phyloP scores from a whole-genome alignment of 2,329 filamentous ascomycete genomes.

The Cercospora berteroae region DNA sequence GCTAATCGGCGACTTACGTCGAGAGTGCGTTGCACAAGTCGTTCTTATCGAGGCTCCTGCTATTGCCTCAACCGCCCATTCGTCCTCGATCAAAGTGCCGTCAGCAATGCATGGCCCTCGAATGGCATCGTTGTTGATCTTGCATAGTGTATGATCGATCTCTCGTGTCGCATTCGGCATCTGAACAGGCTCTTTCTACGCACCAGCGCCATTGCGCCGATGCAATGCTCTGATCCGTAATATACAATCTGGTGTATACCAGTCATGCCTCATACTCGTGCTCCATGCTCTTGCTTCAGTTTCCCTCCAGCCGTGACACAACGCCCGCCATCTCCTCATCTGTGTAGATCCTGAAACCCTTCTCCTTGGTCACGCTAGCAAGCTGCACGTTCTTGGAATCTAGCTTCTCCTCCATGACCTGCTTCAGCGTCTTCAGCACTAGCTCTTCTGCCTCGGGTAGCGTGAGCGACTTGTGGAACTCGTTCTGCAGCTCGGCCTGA shows the following conservation, averaged over 20 bases:
- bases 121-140: background rate
- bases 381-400: conserved; percentile 98
- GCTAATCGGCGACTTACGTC: background rate
- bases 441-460: conserved; percentile 90
- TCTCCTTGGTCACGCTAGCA: conserved; percentile 95
- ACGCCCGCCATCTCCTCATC: conserved; percentile 96
- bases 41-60: background rate
- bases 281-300: conserved; percentile 35
- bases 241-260: conserved; percentile 18
- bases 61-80: background rate
- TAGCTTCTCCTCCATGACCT: conserved; percentile 99
- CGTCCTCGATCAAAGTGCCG: background rate
- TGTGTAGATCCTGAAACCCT: conserved; percentile 96
- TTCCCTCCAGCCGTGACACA: conserved; percentile 70
- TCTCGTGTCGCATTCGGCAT: background rate
- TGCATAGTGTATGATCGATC: background rate
- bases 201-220: conserved; percentile 15
- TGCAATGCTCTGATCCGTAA: conserved; percentile 24
- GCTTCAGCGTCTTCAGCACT: conserved; percentile 96
- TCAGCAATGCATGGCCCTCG: background rate
- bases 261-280: conserved; percentile 13
- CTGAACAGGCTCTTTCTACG: conserved; percentile 1
- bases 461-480: conserved; percentile 97
- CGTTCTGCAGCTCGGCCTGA: conserved; percentile 95
- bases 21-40: background rate